Evolutionary conservation across 2,329 filamentous ascomycete genomes (phyloP).

Genomic region (Beauveria medogensis): DNA sequence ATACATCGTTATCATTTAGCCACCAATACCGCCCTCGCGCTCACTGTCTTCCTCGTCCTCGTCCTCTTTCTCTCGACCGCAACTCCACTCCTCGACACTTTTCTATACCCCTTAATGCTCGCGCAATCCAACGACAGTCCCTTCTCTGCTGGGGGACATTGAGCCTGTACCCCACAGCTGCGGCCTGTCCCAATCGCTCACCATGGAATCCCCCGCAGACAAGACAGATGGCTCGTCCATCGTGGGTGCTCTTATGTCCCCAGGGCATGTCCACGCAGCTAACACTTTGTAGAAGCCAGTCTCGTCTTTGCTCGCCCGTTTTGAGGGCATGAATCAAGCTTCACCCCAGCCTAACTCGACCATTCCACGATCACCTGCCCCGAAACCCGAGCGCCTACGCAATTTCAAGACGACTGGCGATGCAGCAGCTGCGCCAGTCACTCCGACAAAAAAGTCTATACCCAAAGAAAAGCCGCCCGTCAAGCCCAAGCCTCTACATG

Average conservation of each 20-base stretch:
- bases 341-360: constrained; percentile 18
- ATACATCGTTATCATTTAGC: neutral
- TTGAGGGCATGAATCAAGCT: constrained; percentile 57
- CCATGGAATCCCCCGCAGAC: constrained; percentile 27
- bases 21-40: neutral
- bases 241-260: constrained; percentile 35
- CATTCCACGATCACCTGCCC: constrained; percentile 29
- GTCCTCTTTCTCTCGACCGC: neutral
- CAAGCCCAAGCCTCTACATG: constrained; percentile 26
- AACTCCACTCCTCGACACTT: neutral
- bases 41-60: neutral
- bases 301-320: constrained; percentile 71
- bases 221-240: constrained; percentile 71
- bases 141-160: neutral
- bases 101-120: neutral
- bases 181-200: neutral
- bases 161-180: neutral
- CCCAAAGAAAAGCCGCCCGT: constrained; percentile 29
- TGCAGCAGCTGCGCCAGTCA: constrained; percentile 23
- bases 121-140: neutral
- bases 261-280: constrained; percentile 14
- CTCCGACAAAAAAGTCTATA: constrained; percentile 22
- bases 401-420: constrained; percentile 33
- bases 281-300: constrained; percentile 58
- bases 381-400: constrained; percentile 36